Evolutionary conservation across 1,284 basidiomycete species (phyloP), one percentile per base, ranked within the genome.

Genomic region (Moesziomyces sp.): DNA sequence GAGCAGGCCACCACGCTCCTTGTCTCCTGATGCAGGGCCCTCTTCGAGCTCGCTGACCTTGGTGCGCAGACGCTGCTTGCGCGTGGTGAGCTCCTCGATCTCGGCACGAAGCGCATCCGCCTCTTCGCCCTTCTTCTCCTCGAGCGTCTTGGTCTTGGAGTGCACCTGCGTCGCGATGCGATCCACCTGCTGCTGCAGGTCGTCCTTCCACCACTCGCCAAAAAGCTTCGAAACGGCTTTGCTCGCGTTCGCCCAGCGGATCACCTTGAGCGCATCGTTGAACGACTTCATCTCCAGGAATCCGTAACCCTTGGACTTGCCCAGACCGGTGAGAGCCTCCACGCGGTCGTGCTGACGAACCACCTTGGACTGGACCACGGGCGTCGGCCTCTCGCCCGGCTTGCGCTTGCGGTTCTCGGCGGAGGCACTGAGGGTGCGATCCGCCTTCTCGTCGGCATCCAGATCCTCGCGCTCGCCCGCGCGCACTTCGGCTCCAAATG

Each of bases 211-310:
- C 79, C 78, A 83, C 52, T 75, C 68, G 24, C 56, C 50, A 21
- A 84, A 69, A 0, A 81, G 59, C 23, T 66, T 65, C 5, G 46
- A 51, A 18, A 81, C 64, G 4, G 57, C 49, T 26, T 73, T 73
- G 85, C 96, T 95, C 82, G 93, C 96, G 86, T 99, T 99, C 18
- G 92, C 91, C 93, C 93, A 99, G 23, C 96, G 88, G 38, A 99
- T 85, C 1, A 97, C 92, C 46, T 93, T 91, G 35, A 99, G 87
- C 3, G 95, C 94, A 81, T 98, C 93, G 11, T 91, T 89, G 83
- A 97, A 96, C 26, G 86, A 88, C 42, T 89, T 87, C 89, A 97
- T 89, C 86, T 99, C 96, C 44, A 99, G 83, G 86, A 99, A 99
- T 16, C 96, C 97, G 80, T 97, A 99, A 0, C 96, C 96, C 82